A percentile compares a stretch with the other conserved stretches of the same genome.
Evolutionary conservation across 2,329 filamentous ascomycete genomes (phyloP).

Genomic region (Verruconis gallopava): DNA sequence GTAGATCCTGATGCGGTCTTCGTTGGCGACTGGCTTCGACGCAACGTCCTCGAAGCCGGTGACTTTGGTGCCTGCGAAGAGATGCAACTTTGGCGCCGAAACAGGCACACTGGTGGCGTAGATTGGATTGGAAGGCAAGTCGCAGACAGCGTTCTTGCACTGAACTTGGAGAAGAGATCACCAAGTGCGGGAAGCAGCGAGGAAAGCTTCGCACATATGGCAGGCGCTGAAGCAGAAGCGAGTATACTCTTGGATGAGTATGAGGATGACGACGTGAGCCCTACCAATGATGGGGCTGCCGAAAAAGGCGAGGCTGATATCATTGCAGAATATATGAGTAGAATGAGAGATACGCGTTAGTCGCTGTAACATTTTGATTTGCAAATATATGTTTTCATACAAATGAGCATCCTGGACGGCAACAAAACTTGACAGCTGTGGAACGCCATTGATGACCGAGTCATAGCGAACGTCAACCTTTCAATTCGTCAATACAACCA

Average conservation of each 20-base stretch:
- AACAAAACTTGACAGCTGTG: no score
- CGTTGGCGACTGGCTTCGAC: conserved; percentile 77
- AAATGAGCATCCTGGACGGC: no score
- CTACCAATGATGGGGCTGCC: background rate
- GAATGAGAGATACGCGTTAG: background rate
- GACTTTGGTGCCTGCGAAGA: conserved; percentile 27
- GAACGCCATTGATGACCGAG: no score
- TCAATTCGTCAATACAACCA: no score
- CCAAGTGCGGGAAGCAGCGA: conserved; percentile 20
- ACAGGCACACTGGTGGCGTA: conserved; percentile 19
- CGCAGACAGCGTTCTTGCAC: conserved; percentile 19
- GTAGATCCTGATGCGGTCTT: conserved; percentile 78
- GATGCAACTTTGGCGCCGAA: conserved; percentile 25
- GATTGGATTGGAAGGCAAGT: conserved; percentile 28
- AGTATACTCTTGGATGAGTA: conserved; percentile 8
- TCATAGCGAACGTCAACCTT: no score
- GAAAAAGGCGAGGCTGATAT: background rate
- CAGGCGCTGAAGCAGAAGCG: conserved; percentile 29
- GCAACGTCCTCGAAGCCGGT: conserved; percentile 45
- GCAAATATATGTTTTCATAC: no score
- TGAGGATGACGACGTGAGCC: conserved; percentile 7
- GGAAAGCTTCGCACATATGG: conserved; percentile 34
- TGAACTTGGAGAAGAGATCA: conserved; percentile 17
- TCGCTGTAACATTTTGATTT: no score
- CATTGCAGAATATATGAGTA: background rate